These are phyloP conservation scores for Waitea zeae DNA, from an alignment of 1,284 basidiomycete species.

Conservation along the genomic window DNA sequence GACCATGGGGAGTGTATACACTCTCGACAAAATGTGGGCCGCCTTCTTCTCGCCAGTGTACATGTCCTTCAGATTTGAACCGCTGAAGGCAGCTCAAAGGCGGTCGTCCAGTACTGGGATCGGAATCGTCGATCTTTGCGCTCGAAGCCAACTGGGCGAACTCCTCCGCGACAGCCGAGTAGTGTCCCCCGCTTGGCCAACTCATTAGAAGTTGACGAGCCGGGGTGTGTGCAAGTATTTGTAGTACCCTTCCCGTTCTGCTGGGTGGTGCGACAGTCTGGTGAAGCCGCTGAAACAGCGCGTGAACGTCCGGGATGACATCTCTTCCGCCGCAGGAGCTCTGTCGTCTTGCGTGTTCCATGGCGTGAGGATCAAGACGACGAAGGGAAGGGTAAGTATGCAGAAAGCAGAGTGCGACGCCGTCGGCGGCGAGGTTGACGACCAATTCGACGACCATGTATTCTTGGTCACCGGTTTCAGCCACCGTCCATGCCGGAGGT, in stretches of 20 bases:
- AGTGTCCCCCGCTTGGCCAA: constrained; percentile 68
- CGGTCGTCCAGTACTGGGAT: constrained; percentile 40
- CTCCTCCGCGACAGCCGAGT: constrained; percentile 58
- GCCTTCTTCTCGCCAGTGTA: constrained; percentile 41
- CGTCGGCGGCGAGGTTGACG: constrained; percentile 87
- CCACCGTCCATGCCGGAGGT: constrained; percentile 33
- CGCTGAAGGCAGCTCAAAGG: constrained; percentile 89
- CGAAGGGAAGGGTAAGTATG: constrained; percentile 70
- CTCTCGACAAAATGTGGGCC: constrained; percentile 70
- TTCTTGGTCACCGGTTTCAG: constrained; percentile 54
- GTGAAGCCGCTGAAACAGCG: constrained; percentile 40
- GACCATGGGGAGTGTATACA: constrained; percentile 88
- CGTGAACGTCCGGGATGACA: constrained; percentile 24
- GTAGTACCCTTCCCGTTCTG: constrained; percentile 55
- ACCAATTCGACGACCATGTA: constrained; percentile 88
- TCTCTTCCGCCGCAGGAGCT: constrained; percentile 85
- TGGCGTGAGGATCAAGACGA: constrained; percentile 68
- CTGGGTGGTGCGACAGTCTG: constrained; percentile 29
- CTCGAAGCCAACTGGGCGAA: constrained; percentile 71
- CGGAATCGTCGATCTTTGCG: constrained; percentile 44
- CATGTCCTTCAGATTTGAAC: constrained; percentile 67
- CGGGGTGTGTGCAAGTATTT: constrained; percentile 46
- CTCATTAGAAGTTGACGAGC: constrained; percentile 54
- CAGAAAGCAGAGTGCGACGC: constrained; percentile 87
- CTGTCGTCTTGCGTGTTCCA: constrained; percentile 67